Evolutionary conservation across 805 yeast species (phyloP).

Genomic region (Danielia reshetovae): DNA sequence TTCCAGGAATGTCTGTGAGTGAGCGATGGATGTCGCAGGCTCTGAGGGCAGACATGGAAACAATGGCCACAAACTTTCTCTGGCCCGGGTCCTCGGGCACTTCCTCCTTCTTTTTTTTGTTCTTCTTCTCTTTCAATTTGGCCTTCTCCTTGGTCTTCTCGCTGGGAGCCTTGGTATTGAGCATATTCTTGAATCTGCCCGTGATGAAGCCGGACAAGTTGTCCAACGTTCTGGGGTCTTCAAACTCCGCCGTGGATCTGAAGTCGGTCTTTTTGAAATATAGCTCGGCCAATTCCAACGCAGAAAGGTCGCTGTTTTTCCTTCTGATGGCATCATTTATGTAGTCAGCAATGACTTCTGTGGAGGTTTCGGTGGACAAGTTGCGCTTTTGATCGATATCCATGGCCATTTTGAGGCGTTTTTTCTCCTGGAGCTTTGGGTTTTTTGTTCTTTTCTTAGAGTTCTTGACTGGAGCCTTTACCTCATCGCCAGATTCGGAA

Average conservation of each 20-base stretch:
- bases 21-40: conserved; percentile 83
- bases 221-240: conserved; percentile 48
- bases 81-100: conserved; percentile 13
- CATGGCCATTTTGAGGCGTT: conserved; percentile 61
- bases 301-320: conserved; percentile 62
- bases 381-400: conserved; percentile 55
- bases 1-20: conserved; percentile 42
- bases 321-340: conserved; percentile 59
- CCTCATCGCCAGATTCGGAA: conserved; percentile 9
- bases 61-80: conserved; percentile 46
- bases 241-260: conserved; percentile 57
- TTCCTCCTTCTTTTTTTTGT: conserved; percentile 12
- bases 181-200: conserved; percentile 44
- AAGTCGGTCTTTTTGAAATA: conserved; percentile 56
- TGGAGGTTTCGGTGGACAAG: conserved; percentile 47
- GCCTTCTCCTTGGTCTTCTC: conserved; percentile 24
- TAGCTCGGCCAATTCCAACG: conserved; percentile 68
- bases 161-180: conserved; percentile 29
- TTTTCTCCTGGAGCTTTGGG: conserved; percentile 57
- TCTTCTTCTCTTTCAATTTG: conserved; percentile 25
- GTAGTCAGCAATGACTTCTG: conserved; percentile 63
- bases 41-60: conserved; percentile 76
- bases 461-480: conserved; percentile 8
- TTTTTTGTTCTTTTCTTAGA: conserved; percentile 22
- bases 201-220: conserved; percentile 54